Conservation (phyloP, 768 basidiomycete species). For the Ephemerocybe angulata region DNA sequence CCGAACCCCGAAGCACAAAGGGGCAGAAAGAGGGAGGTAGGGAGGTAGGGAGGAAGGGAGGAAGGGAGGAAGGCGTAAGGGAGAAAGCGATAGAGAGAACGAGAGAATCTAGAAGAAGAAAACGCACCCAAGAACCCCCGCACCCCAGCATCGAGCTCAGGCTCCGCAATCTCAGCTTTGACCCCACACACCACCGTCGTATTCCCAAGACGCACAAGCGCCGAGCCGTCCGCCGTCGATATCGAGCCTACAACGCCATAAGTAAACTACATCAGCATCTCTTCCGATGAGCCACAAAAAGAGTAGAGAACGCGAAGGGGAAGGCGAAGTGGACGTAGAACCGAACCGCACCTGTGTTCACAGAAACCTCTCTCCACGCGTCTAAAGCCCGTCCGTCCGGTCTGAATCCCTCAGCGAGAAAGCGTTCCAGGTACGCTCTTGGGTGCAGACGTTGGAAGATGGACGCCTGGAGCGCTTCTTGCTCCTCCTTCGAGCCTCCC, state of each 20-base stretch:
- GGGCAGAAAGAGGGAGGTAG: no score
- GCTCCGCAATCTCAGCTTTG: constrained; percentile 92
- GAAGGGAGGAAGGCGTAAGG: not conserved
- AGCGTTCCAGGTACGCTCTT: constrained; percentile 80
- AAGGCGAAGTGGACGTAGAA: no score
- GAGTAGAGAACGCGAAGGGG: no score
- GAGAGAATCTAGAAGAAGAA: constrained; percentile 6
- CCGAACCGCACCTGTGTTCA: constrained; percentile 69
- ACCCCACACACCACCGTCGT: constrained; percentile 97
- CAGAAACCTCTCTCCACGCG: constrained; percentile 69
- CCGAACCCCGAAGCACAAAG: no score
- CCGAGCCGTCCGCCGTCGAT: constrained; percentile 89
- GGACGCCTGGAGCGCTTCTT: constrained; percentile 42
- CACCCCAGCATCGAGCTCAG: constrained; percentile 69
- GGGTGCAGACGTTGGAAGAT: constrained; percentile 91
- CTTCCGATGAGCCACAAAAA: no score
- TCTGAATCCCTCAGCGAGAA: constrained; percentile 70
- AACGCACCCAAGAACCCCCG: constrained; percentile 79
- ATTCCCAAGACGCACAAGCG: constrained; percentile 84
- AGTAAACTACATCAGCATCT: constrained; percentile 1
- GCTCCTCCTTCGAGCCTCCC: constrained; percentile 22
- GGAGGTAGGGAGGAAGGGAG: not conserved
- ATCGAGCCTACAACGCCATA: constrained; percentile 65
- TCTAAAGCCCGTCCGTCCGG: constrained; percentile 77
- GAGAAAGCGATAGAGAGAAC: not conserved